Evolutionary conservation across 2,329 filamentous ascomycete genomes (phyloP), one percentile per base, ranked within the genome.

Genomic region (Ophiostoma montium): DNA sequence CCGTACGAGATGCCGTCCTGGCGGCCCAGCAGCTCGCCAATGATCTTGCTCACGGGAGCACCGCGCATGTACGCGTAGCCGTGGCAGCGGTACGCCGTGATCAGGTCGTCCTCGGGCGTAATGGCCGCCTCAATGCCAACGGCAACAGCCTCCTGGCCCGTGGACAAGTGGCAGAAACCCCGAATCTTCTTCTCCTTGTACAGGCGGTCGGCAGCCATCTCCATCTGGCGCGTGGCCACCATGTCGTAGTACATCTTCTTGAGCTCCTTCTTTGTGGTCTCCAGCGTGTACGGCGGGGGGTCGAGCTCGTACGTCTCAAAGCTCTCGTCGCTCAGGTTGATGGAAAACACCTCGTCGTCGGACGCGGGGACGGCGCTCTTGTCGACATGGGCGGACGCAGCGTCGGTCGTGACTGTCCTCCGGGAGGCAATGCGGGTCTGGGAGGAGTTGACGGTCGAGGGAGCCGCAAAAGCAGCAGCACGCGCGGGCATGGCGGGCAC

Each of bases 121-220:
- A 98, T 85, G 57, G 89, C 89, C 67, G 95, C 86, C 73, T 98
- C 92, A 63, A 98, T 96, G 65, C 92, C 92, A 60, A 89, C 82
- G 52, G 92, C 88, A 57, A 98, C 92, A 57, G 92, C 92, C 77
- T 98, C 92, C 72, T 98, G 92, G 55, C 92, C 92, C 52, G 85
- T 94, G 52, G 92, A 96, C 69, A 98, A 72, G 73, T 98, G 92
- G 74, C 92, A 98, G 84, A 98, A 98, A 72, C 92, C 92, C 62
- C 92, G 86, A 62, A 98, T 96, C 79, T 98, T 96, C 84, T 98
- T 98, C 76, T 96, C 92, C 77, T 98, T 98, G 86, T 98, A 98
- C 63, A 98, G 76, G 66, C 90, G 81, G 67, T 98, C 92, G 72
- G 92, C 88, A 58, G 90, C 89, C 90, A 98, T 95, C 72, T 98